phyloP scores from a whole-genome alignment of 768 basidiomycete genomes.

The Pulveroboletus ravenelii region DNA sequence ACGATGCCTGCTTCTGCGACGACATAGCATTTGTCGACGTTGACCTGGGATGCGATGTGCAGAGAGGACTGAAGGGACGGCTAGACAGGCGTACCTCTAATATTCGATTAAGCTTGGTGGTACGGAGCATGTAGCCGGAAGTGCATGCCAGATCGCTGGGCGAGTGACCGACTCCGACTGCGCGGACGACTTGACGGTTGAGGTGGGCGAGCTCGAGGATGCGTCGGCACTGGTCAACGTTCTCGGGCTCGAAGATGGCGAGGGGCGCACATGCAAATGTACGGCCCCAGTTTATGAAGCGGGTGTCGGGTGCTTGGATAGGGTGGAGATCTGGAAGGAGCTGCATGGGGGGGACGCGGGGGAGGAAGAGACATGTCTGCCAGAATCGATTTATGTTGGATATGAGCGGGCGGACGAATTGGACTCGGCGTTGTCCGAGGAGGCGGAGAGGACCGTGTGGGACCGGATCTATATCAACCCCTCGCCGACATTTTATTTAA shows the following conservation, averaged over 20 bases:
- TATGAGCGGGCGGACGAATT: neutral
- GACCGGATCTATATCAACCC: neutral
- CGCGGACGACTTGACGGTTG: conserved; percentile 67
- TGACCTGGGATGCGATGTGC: conserved; percentile 45
- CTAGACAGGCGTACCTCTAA: conserved; percentile 59
- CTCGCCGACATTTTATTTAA: neutral
- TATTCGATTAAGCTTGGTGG: conserved; percentile 64
- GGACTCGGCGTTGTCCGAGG: conserved; percentile 1
- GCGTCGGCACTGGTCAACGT: conserved; percentile 61
- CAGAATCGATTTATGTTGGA: neutral
- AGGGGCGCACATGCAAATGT: conserved; percentile 70
- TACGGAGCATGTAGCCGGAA: conserved; percentile 77
- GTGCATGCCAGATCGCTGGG: conserved; percentile 95
- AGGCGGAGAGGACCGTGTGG: neutral
- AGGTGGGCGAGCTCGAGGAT: conserved; percentile 78
- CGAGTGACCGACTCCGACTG: conserved; percentile 87
- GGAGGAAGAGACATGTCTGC: neutral
- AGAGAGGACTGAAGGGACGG: neutral
- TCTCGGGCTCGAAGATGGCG: conserved; percentile 72
- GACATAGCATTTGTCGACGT: conserved; percentile 61
- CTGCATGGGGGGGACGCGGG: neutral
- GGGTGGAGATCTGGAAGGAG: conserved; percentile 23
- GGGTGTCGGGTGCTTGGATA: conserved; percentile 24
- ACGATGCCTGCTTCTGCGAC: conserved; percentile 76
- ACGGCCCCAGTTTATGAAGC: conserved; percentile 83